These are phyloP conservation scores for Lathyrus sativus DNA, from an alignment of 306 rosid species.

Conservation along the genomic window DNA sequence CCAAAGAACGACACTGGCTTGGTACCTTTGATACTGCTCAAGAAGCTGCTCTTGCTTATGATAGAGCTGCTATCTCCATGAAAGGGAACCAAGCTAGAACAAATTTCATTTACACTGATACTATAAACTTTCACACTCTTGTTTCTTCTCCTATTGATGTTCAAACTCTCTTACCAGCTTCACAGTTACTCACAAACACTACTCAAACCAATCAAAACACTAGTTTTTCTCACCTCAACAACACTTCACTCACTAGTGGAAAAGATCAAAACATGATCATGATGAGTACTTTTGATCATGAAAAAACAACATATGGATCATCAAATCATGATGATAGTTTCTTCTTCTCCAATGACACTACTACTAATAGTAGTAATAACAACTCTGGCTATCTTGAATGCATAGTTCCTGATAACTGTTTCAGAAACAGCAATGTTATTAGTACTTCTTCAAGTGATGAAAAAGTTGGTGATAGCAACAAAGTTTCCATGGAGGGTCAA, in stretches of 20 bases:
- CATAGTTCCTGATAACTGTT: constrained; percentile 90
- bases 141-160: constrained; percentile 61
- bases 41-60: constrained; percentile 99
- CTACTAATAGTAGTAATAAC: not conserved
- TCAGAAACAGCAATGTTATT: constrained; percentile 45
- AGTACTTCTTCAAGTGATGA: constrained; percentile 42
- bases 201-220: constrained; percentile 44
- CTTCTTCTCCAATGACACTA: constrained; percentile 58
- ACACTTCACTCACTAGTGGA: not conserved
- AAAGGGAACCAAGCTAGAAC: constrained; percentile 97
- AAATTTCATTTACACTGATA: constrained; percentile 78
- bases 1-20: constrained; percentile 98
- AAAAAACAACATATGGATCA: constrained; percentile 35
- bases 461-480: constrained; percentile 24
- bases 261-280: constrained; percentile 14
- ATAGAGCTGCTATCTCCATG: constrained; percentile 97
- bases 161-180: constrained; percentile 48
- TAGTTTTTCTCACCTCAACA: constrained; percentile 35
- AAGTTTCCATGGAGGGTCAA: constrained; percentile 36
- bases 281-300: constrained; percentile 19
- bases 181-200: constrained; percentile 42
- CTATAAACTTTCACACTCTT: constrained; percentile 61
- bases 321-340: constrained; percentile 43
- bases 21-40: constrained; percentile 99
- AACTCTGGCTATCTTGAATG: constrained; percentile 94